phyloP scores from a whole-genome alignment of 2,329 filamentous ascomycete genomes.

The Juglanconis sp. region DNA sequence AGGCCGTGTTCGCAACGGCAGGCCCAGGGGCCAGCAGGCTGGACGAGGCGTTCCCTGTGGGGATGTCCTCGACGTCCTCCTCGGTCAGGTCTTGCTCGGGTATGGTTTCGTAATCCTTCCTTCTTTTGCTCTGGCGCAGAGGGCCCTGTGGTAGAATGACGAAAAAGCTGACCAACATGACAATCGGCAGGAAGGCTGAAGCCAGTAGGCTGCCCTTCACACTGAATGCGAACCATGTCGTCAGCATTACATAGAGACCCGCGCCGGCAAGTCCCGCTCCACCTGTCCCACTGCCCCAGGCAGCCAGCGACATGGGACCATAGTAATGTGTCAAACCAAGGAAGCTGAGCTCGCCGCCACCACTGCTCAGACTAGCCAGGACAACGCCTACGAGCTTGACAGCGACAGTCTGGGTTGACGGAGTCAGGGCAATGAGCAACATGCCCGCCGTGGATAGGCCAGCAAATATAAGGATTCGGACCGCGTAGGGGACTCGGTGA shows the following conservation, averaged over 20 bases:
- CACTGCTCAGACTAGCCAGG: conserved; percentile 79
- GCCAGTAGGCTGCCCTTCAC: conserved; percentile 72
- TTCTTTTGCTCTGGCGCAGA: conserved; percentile 45
- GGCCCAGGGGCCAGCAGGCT: conserved; percentile 47
- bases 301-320: conserved; percentile 78
- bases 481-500: conserved; percentile 75
- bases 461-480: conserved; percentile 73
- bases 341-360: conserved; percentile 87
- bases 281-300: conserved; percentile 90
- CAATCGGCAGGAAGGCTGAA: conserved; percentile 72
- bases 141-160: conserved; percentile 68
- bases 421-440: conserved; percentile 82
- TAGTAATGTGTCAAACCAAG: conserved; percentile 91
- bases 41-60: conserved; percentile 40
- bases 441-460: conserved; percentile 77
- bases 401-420: conserved; percentile 60
- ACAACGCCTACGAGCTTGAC: conserved; percentile 80
- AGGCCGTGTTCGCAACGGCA: conserved; percentile 37
- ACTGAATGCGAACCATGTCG: conserved; percentile 72
- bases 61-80: conserved; percentile 32
- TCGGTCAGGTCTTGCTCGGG: conserved; percentile 38
- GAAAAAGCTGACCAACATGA: conserved; percentile 89
- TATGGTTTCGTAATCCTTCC: conserved; percentile 54
- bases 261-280: conserved; percentile 85
- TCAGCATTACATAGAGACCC: conserved; percentile 81